Conservation (phyloP, 495 filamentous ascomycete species). For the Penicillium lagena region DNA sequence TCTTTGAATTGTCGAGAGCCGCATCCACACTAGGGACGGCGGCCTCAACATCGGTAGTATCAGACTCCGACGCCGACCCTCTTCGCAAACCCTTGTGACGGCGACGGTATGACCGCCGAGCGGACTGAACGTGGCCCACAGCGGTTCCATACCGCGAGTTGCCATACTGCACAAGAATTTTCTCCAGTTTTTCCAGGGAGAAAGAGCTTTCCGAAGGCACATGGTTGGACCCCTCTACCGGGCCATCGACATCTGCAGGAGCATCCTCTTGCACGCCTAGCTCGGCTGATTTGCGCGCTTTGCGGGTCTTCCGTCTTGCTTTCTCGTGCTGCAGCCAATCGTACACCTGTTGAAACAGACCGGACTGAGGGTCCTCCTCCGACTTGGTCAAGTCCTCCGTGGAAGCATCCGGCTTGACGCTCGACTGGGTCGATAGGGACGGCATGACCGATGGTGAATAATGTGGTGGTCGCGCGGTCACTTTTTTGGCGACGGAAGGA, state of each 20-base stretch:
- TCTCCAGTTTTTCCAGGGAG: slow-evolving; percentile 63
- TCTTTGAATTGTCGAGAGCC: slow-evolving; percentile 81
- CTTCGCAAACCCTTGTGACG: slow-evolving; percentile 31
- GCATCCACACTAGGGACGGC: slow-evolving; percentile 73
- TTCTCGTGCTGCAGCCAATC: slow-evolving; percentile 79
- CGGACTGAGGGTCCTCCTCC: slow-evolving; percentile 29
- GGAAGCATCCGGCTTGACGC: slow-evolving; percentile 13
- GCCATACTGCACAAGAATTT: slow-evolving; percentile 55
- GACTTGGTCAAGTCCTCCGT: slow-evolving; percentile 16
- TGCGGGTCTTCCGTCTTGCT: slow-evolving; percentile 50
- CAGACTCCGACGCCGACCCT: slow-evolving; percentile 67
- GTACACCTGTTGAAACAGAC: slow-evolving; percentile 62
- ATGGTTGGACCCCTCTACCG: slow-evolving; percentile 23
- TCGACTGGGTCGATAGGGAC: slow-evolving; percentile 26
- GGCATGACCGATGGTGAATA: slow-evolving; percentile 16
- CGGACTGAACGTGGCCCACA: slow-evolving; percentile 29
- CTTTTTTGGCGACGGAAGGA: slow-evolving; percentile 16
- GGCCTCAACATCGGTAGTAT: slow-evolving; percentile 65
- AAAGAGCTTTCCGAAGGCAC: slow-evolving; percentile 51
- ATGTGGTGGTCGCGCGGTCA: slow-evolving; percentile 20
- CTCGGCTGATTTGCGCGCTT: slow-evolving; percentile 27
- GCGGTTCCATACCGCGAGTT: slow-evolving; percentile 19
- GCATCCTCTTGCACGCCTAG: slow-evolving; percentile 12
- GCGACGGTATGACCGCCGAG: slow-evolving; percentile 25
- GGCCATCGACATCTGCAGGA: slow-evolving; percentile 17